A percentile compares a stretch with the other conserved stretches of the same genome.
These are phyloP conservation scores for Priceomyces melissophilus DNA, from an alignment of 805 yeast genomes.

Conservation along the genomic window DNA sequence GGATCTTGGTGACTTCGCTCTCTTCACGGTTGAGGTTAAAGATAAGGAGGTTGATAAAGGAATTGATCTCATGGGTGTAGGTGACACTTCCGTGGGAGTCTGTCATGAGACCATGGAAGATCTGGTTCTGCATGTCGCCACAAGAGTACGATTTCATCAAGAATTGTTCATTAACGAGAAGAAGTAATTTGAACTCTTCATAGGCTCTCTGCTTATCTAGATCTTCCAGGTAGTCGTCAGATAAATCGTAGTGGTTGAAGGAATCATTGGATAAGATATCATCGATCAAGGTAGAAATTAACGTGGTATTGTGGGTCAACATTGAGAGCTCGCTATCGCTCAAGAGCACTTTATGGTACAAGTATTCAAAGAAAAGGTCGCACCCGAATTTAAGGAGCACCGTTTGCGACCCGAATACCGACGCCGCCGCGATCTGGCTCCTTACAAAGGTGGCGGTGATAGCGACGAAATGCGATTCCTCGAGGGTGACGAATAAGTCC, in stretches of 20 bases:
- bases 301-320: conserved; percentile 21
- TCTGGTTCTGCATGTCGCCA: conserved; percentile 38
- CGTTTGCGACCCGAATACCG: conserved; percentile 21
- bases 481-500: conserved; percentile 18
- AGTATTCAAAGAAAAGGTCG: conserved; percentile 40
- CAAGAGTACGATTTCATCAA: conserved; percentile 54
- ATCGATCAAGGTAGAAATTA: conserved; percentile 27
- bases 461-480: conserved; percentile 22
- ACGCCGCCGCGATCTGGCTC: conserved; percentile 20
- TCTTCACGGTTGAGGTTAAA: conserved; percentile 71
- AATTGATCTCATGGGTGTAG: conserved; percentile 43
- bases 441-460: conserved; percentile 29
- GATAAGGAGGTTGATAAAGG: conserved; percentile 58
- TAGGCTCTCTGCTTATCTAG: conserved; percentile 51
- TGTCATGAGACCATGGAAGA: conserved; percentile 51
- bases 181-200: conserved; percentile 64
- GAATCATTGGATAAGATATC: conserved; percentile 31
- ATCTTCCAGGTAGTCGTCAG: conserved; percentile 44
- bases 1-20: conserved; percentile 67
- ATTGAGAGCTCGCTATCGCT: conserved; percentile 30
- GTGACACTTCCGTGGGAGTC: conserved; percentile 20
- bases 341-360: conserved; percentile 32
- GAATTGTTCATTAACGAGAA: conserved; percentile 84
- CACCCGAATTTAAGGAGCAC: conserved; percentile 35
- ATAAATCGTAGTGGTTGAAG: conserved; percentile 31